Conservation (phyloP, 371 early-diverging fungal genomes). For the Catenaria anguillulae region DNA sequence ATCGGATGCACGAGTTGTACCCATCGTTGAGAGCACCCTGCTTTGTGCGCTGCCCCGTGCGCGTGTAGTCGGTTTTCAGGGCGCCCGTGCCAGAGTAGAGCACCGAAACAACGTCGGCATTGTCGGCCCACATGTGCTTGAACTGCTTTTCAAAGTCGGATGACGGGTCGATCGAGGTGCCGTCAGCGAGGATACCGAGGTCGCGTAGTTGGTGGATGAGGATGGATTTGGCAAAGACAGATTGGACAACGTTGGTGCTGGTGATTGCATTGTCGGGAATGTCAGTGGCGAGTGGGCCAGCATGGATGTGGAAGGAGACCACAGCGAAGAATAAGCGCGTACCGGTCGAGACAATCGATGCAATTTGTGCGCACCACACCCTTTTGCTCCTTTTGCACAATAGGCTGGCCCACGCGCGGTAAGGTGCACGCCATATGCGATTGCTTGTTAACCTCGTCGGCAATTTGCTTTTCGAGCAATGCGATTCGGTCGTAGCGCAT, state of each 20-base stretch:
- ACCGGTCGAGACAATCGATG: slow-evolving; percentile 99
- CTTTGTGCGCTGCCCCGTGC: slow-evolving; percentile 75
- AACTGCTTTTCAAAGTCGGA: slow-evolving; percentile 6
- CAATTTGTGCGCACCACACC: slow-evolving; percentile 95
- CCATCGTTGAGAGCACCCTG: slow-evolving; percentile 70
- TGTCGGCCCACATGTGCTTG: slow-evolving; percentile 84
- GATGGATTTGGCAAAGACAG: slow-evolving; percentile 14
- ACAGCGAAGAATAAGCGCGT: no score
- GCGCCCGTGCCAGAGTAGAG: slow-evolving; percentile 98
- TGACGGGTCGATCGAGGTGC: slow-evolving; percentile 35
- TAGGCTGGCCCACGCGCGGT: neutral
- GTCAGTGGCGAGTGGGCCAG: no score
- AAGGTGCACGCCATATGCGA: slow-evolving; percentile 27
- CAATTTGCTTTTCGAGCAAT: slow-evolving; percentile 50
- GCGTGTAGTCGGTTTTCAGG: slow-evolving; percentile 91
- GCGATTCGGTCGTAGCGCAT: slow-evolving; percentile 78
- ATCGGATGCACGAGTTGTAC: slow-evolving; percentile 66
- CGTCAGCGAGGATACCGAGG: slow-evolving; percentile 35
- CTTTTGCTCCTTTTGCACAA: slow-evolving; percentile 39
- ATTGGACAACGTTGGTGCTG: slow-evolving; percentile 9
- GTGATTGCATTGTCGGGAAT: no score
- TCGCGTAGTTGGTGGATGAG: slow-evolving; percentile 49
- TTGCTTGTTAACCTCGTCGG: slow-evolving; percentile 45
- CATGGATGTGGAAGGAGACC: no score
- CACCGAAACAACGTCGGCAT: slow-evolving; percentile 91